Conservation (phyloP, 2,329 filamentous ascomycete species). For the Colletotrichum cuscutae region DNA sequence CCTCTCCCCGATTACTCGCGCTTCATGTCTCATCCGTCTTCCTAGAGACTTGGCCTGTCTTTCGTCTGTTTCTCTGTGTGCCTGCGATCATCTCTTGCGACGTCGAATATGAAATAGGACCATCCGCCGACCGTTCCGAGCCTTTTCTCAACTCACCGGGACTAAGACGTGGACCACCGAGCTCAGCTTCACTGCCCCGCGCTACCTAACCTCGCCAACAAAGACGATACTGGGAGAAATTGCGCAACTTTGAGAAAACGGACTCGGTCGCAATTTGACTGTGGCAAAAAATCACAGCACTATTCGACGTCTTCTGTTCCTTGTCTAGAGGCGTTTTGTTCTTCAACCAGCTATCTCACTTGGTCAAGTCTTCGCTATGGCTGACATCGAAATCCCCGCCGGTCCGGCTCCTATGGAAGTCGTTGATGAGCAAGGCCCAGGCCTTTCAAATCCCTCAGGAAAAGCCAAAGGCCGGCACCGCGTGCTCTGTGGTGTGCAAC, state of each 20-base stretch:
- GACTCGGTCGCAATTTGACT: neutral
- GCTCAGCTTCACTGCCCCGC: slow-evolving; percentile 24
- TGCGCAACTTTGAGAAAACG: neutral
- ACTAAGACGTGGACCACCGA: slow-evolving; percentile 11
- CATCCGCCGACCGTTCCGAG: slow-evolving; percentile 18
- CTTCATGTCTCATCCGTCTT: slow-evolving; percentile 21
- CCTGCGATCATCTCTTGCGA: neutral
- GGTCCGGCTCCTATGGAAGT: slow-evolving; percentile 33
- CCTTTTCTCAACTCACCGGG: slow-evolving; percentile 15
- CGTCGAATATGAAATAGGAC: slow-evolving; percentile 29
- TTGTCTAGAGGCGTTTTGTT: neutral
- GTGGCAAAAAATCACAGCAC: neutral
- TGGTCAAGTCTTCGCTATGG: slow-evolving; percentile 12
- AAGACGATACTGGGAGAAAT: neutral
- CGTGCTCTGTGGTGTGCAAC: slow-evolving; percentile 78
- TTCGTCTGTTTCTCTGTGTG: neutral
- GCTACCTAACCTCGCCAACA: neutral
- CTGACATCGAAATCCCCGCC: slow-evolving; percentile 20
- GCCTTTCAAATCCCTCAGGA: slow-evolving; percentile 46
- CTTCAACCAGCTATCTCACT: neutral
- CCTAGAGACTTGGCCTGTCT: slow-evolving; percentile 7
- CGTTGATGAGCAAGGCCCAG: slow-evolving; percentile 39
- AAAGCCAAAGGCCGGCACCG: slow-evolving; percentile 77
- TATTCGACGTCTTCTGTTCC: neutral
- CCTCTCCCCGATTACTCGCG: slow-evolving; percentile 8